A percentile compares a stretch with the other conserved stretches of the same genome.
These are phyloP conservation scores for Fomes fomentarius DNA, from an alignment of 1,284 basidiomycete species.

Conservation along the genomic window DNA sequence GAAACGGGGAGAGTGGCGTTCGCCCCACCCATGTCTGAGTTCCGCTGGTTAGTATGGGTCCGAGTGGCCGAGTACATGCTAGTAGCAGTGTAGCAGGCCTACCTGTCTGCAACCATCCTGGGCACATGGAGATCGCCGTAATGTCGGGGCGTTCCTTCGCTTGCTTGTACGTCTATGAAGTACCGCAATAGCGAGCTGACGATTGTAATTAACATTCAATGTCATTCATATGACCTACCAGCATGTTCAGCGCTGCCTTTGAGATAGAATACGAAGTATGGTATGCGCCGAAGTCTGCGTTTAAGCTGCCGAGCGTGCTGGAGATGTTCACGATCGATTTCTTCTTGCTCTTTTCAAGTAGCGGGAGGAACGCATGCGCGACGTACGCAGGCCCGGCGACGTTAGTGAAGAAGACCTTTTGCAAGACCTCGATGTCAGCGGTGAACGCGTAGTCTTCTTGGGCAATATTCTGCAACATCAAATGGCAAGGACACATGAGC, in stretches of 20 bases:
- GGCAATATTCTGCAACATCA: too few relatives aligned
- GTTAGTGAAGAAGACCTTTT: constrained; percentile 32
- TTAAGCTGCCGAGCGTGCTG: constrained; percentile 35
- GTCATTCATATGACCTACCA: not conserved
- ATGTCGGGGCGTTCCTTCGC: constrained; percentile 20
- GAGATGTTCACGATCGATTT: constrained; percentile 40
- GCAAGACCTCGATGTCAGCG: constrained; percentile 24
- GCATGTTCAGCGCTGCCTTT: constrained; percentile 9
- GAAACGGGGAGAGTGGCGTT: not conserved
- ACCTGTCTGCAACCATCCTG: constrained; percentile 33
- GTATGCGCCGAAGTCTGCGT: constrained; percentile 24
- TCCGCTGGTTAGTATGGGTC: not conserved
- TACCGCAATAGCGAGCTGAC: not conserved
- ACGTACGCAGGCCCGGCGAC: constrained; percentile 37
- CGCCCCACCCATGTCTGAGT: not conserved
- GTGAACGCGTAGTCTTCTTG: constrained; percentile 28
- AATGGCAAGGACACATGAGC: constrained; percentile 8
- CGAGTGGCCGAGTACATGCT: not conserved
- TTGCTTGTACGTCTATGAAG: constrained; percentile 32
- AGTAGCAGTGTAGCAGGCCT: not conserved
- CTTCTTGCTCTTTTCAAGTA: constrained; percentile 33
- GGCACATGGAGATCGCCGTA: constrained; percentile 25
- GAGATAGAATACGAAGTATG: not conserved
- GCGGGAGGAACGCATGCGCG: constrained; percentile 33
- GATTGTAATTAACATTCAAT: too few relatives aligned